Evolutionary conservation across 768 basidiomycete genomes (phyloP), one percentile per base, ranked within the genome.

Genomic region (Russula abietina): DNA sequence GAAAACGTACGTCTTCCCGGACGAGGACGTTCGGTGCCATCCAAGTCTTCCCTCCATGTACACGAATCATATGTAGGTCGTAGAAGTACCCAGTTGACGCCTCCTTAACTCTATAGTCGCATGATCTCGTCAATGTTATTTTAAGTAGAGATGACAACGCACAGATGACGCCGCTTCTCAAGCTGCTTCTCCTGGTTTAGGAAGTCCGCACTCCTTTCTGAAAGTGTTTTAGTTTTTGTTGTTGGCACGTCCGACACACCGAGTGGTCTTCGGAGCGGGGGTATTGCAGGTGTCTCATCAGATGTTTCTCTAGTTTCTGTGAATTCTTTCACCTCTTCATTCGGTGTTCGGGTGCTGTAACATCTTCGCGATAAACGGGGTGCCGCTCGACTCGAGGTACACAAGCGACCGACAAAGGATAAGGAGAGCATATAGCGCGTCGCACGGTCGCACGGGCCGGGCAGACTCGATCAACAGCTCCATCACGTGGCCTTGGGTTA

Each of bases 11-110:
- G 67, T 96, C 92, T 76, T 93, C 91, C 32, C 86, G 84, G 65
- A 98, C 93, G 68, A 98, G 79, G 24, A 90, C 88, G 24, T 81
- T 85, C 1, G 94, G 95, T 12, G 93, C 94, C 56, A 93, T 83
- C 93, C 93, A 98, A 10, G 89, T 88, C 76, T 98, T 98, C 17
- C 96, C 96, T 17, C 93, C 94, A 68, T 93, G 83, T 48, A 80
- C 80, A 55, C 88, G 78, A 1, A 91, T 88, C 71, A 87, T 85
- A 69, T 91, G 89, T 45, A 87, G 78, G 71, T 98, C 96, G 57
- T 89, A 81, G 70, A 92, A 98, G 75, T 98, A 96, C 0, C 93
- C 93, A 70, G 87, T 89, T 14, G 84, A 81, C 0, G 80, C 83
- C 71, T 86, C 81, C 63, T 83, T 79, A 62, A 87, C 76, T 45